A percentile compares a stretch with the other conserved stretches of the same genome.
These are phyloP conservation scores for Yarrowia sp. DNA, from an alignment of 805 yeast species.

Conservation along the genomic window DNA sequence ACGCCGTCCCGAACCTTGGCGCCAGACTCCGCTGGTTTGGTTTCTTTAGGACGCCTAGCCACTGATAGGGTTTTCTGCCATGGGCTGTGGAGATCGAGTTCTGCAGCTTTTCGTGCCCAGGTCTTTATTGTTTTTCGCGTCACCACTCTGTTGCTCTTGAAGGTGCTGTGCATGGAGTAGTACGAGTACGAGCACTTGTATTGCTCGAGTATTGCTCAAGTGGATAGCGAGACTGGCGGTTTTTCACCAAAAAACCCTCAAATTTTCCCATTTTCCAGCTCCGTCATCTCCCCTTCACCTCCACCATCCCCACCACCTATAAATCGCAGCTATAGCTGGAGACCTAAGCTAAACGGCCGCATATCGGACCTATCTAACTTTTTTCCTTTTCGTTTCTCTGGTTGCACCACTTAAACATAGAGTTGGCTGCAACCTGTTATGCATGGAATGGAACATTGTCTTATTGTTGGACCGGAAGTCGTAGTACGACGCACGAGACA, in stretches of 20 bases:
- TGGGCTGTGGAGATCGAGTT: slow-evolving; percentile 5
- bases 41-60: not conserved
- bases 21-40: not conserved
- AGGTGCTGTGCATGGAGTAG: no score
- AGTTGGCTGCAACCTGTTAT: slow-evolving; percentile 11
- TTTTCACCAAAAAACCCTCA: no score
- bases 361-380: no score
- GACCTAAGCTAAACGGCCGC: no score
- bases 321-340: not conserved
- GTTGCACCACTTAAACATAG: slow-evolving; percentile 6
- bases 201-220: no score
- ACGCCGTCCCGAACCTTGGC: slow-evolving; percentile 10
- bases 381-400: not conserved
- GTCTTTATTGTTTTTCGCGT: not conserved
- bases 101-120: not conserved
- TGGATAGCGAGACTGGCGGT: no score
- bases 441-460: slow-evolving; percentile 24
- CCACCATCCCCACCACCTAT: not conserved
- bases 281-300: no score
- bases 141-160: not conserved
- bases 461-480: no score
- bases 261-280: no score
- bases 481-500: no score
- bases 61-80: not conserved
- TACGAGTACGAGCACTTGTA: no score